A percentile compares a stretch with the other conserved stretches of the same genome.
Conservation (phyloP, 768 basidiomycete genomes). For the Lactarius deliciosus region DNA sequence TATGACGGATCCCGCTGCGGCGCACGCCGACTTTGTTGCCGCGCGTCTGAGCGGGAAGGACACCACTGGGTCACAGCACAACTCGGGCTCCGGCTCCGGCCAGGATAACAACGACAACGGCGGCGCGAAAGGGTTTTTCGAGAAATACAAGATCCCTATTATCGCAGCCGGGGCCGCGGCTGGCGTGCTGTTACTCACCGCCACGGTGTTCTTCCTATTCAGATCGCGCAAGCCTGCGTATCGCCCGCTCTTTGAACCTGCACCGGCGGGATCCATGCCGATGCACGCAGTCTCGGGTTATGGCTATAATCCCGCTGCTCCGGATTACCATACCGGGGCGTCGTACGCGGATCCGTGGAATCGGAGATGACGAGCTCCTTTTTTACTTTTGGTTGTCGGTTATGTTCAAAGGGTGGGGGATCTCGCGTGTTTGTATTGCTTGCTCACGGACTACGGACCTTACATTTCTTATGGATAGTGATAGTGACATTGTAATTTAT, state of each 20-base stretch:
- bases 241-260: conserved; percentile 14
- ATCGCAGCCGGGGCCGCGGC: not conserved
- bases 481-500: not conserved
- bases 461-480: not conserved
- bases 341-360: conserved; percentile 18
- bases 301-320: not conserved
- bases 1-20: conserved; percentile 40
- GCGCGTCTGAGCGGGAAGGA: conserved; percentile 18
- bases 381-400: not conserved
- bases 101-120: not conserved
- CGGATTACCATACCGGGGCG: not conserved
- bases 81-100: not conserved
- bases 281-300: conserved; percentile 18
- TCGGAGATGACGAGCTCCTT: not conserved
- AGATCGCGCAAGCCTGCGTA: conserved; percentile 10
- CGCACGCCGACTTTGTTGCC: conserved; percentile 20
- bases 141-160: conserved; percentile 16
- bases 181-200: not conserved
- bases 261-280: conserved; percentile 14
- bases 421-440: not conserved
- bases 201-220: not conserved
- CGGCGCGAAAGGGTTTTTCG: not conserved
- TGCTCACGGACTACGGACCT: not conserved
- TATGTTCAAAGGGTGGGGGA: not conserved
- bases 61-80: conserved; percentile 3